Evolutionary conservation across 208 protist species (phyloP).

Genomic region (Trypanosoma brucei): DNA sequence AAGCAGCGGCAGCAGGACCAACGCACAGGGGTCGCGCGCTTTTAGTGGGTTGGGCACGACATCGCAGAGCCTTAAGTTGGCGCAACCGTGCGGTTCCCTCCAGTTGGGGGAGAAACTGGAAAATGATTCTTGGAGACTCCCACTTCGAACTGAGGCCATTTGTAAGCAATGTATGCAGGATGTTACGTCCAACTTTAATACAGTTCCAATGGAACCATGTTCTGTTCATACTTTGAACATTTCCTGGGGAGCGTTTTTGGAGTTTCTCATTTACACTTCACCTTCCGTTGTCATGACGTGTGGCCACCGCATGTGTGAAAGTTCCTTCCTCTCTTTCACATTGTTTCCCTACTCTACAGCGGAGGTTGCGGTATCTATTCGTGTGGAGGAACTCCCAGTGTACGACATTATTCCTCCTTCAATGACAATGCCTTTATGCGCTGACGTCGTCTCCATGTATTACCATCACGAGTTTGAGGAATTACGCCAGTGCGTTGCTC

Average conservation of each 20-base stretch:
- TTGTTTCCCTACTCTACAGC: slow-evolving; percentile 8
- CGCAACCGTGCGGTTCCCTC: neutral
- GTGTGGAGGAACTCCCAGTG: slow-evolving; percentile 19
- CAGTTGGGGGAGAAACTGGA: neutral
- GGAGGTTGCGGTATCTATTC: slow-evolving; percentile 27
- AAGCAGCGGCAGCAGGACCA: neutral
- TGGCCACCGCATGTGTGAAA: slow-evolving; percentile 8
- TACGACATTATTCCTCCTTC: slow-evolving; percentile 27
- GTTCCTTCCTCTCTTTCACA: slow-evolving; percentile 12
- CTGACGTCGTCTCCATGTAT: slow-evolving; percentile 13
- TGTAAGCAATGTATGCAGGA: slow-evolving; percentile 13
- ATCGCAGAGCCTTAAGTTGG: too few species aligned
- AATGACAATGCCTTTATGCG: slow-evolving; percentile 7
- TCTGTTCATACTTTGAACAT: slow-evolving; percentile 49
- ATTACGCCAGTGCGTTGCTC: slow-evolving; percentile 3
- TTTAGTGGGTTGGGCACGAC: too few species aligned
- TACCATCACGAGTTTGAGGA: slow-evolving; percentile 18
- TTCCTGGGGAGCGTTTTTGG: slow-evolving; percentile 57
- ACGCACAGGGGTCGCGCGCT: neutral
- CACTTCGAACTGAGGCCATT: neutral
- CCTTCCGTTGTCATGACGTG: slow-evolving; percentile 12
- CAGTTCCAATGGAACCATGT: neutral
- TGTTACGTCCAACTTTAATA: neutral
- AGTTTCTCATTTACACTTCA: slow-evolving; percentile 51
- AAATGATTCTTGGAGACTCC: neutral